Evolutionary conservation across 202 grass and related monocot genomes (phyloP).

Genomic region (Bolboschoenoplectus hybrid): DNA sequence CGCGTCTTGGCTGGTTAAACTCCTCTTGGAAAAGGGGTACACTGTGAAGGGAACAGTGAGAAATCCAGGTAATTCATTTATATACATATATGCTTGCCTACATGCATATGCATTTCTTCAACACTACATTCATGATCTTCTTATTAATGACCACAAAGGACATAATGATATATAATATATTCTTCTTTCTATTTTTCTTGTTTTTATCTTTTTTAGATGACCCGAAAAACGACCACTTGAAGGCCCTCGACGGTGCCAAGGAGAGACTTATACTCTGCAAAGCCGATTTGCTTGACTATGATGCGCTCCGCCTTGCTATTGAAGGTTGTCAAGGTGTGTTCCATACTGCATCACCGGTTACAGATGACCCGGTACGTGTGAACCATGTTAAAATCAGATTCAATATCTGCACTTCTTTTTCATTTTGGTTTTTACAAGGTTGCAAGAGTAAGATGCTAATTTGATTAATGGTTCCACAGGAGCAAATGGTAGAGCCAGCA

Average conservation of each 20-base stretch:
- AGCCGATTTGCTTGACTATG: slow-evolving; percentile 93
- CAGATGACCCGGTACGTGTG: slow-evolving; percentile 71
- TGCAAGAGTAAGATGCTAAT: background rate
- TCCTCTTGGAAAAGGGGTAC: slow-evolving; percentile 81
- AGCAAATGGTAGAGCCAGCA: slow-evolving; percentile 97
- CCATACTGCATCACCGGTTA: slow-evolving; percentile 94
- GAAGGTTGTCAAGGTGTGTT: slow-evolving; percentile 85
- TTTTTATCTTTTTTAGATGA: slow-evolving; percentile 52
- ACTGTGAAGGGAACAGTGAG: slow-evolving; percentile 91
- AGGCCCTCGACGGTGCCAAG: slow-evolving; percentile 64
- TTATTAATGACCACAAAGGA: background rate
- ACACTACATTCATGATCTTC: background rate
- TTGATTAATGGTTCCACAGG: slow-evolving; percentile 42
- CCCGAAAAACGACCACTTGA: slow-evolving; percentile 86
- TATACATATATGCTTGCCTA: background rate
- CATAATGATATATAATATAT: background rate
- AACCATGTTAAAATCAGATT: background rate
- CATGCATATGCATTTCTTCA: slow-evolving; percentile 18
- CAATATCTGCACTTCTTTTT: background rate
- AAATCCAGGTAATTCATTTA: slow-evolving; percentile 66
- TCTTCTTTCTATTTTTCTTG: background rate
- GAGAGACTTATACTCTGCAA: slow-evolving; percentile 87
- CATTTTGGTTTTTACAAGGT: background rate
- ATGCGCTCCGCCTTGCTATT: slow-evolving; percentile 66
- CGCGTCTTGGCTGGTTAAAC: slow-evolving; percentile 91